Conservation (phyloP, 805 yeast genomes). For the Saccharomycopsis microspora region DNA sequence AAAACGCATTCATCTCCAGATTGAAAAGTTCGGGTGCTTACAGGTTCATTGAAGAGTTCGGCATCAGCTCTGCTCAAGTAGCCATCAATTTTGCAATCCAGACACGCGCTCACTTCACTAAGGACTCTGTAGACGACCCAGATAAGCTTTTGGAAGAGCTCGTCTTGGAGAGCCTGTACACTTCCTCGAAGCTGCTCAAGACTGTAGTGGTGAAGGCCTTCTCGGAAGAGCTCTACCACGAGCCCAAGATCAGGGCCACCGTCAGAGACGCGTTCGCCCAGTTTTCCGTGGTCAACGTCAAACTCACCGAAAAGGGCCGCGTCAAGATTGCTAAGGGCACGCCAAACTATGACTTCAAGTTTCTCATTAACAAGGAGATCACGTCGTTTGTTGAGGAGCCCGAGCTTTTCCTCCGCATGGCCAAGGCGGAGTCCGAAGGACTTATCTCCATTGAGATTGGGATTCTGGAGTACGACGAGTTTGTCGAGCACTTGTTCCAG, state of each 20-base stretch:
- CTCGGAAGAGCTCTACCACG: constrained; percentile 70
- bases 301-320: constrained; percentile 74
- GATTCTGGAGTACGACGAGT: constrained; percentile 17
- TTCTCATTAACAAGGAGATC: constrained; percentile 73
- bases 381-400: constrained; percentile 67
- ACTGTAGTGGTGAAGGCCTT: constrained; percentile 65
- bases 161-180: constrained; percentile 44
- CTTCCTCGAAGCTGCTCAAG: constrained; percentile 48
- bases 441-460: constrained; percentile 10
- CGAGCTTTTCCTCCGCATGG: constrained; percentile 76
- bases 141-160: constrained; percentile 40
- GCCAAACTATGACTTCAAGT: constrained; percentile 82
- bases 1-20: constrained; percentile 52
- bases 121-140: constrained; percentile 55
- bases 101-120: constrained; percentile 58
- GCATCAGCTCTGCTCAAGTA: constrained; percentile 67
- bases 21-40: constrained; percentile 54
- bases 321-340: constrained; percentile 68
- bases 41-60: constrained; percentile 57
- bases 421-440: constrained; percentile 65
- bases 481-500: constrained; percentile 36
- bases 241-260: constrained; percentile 68
- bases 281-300: constrained; percentile 60
- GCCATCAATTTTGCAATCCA: constrained; percentile 70
- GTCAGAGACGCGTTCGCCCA: constrained; percentile 51